Evolutionary conservation across 2,329 filamentous ascomycete species (phyloP).

Genomic region (Ophiostoma australiae): DNA sequence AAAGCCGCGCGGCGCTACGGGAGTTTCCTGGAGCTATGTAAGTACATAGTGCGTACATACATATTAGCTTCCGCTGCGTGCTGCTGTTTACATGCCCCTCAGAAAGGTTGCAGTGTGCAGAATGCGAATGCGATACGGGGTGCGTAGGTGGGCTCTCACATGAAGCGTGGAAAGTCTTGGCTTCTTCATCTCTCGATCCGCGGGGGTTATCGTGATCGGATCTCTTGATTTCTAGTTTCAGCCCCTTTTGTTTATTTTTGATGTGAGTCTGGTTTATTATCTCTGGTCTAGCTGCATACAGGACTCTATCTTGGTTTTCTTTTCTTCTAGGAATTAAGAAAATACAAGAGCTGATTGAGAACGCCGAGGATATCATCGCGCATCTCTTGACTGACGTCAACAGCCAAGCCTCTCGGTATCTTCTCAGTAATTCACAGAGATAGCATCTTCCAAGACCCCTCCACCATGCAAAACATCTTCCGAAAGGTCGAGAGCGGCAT

Average conservation of each 20-base stretch:
- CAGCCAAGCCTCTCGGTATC: not conserved
- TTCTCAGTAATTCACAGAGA: not conserved
- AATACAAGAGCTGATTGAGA: not conserved
- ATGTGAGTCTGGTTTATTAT: not conserved
- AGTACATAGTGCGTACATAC: no score
- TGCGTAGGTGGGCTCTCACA: conserved; percentile 9
- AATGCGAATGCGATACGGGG: not conserved
- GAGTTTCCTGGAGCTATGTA: not conserved
- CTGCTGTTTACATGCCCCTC: conserved; percentile 7
- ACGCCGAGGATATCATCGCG: not conserved
- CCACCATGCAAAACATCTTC: conserved; percentile 40
- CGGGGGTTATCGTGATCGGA: not conserved
- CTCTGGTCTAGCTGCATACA: not conserved
- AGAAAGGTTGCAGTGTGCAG: not conserved
- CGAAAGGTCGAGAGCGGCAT: conserved; percentile 43
- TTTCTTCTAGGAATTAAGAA: no score
- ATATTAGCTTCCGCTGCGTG: not conserved
- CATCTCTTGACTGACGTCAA: not conserved
- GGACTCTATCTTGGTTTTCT: not conserved
- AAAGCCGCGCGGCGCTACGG: conserved; percentile 18
- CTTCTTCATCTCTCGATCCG: not conserved
- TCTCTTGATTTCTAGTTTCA: conserved; percentile 2
- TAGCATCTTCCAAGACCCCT: not conserved
- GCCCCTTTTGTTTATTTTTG: not conserved
- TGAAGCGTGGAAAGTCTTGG: not conserved